phyloP scores from a whole-genome alignment of 2,329 filamentous ascomycete species.

The Aspergillus fructus region DNA sequence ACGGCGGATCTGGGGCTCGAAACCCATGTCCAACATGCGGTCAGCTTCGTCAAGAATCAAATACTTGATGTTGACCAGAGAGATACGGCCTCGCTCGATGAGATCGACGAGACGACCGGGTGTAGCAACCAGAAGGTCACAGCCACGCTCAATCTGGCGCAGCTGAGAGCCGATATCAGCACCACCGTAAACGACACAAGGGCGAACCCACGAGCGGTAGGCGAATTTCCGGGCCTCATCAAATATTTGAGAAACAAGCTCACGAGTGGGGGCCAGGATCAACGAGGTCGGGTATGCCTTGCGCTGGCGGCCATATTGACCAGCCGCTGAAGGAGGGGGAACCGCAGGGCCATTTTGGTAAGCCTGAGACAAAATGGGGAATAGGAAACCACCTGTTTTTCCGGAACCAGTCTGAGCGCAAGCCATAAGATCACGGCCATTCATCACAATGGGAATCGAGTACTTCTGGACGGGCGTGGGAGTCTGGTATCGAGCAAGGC shows the following conservation, averaged over 20 bases:
- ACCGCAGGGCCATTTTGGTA: slow-evolving; percentile 83
- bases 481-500: slow-evolving; percentile 88
- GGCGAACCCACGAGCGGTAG: slow-evolving; percentile 97
- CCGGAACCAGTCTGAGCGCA: slow-evolving; percentile 99
- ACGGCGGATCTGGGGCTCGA: slow-evolving; percentile 98
- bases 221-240: slow-evolving; percentile 97
- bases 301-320: slow-evolving; percentile 77
- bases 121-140: slow-evolving; percentile 94
- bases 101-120: slow-evolving; percentile 96
- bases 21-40: slow-evolving; percentile 99
- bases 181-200: slow-evolving; percentile 98
- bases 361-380: slow-evolving; percentile 97
- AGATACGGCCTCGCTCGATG: slow-evolving; percentile 97
- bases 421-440: slow-evolving; percentile 96
- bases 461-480: slow-evolving; percentile 99
- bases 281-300: slow-evolving; percentile 97
- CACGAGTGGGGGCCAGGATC: slow-evolving; percentile 94
- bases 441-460: slow-evolving; percentile 98
- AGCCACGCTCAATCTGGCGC: slow-evolving; percentile 95
- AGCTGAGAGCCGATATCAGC: slow-evolving; percentile 98
- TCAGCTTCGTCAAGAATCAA: slow-evolving; percentile 98
- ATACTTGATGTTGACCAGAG: slow-evolving; percentile 98
- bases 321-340: slow-evolving; percentile 61
- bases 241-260: slow-evolving; percentile 97
- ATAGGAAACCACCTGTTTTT: slow-evolving; percentile 99